Percentiles rank a stretch among this genome's conserved stretches.
Evolutionary conservation across 1,284 basidiomycete genomes (phyloP).

Genomic region (Rhodotorula sp.): DNA sequence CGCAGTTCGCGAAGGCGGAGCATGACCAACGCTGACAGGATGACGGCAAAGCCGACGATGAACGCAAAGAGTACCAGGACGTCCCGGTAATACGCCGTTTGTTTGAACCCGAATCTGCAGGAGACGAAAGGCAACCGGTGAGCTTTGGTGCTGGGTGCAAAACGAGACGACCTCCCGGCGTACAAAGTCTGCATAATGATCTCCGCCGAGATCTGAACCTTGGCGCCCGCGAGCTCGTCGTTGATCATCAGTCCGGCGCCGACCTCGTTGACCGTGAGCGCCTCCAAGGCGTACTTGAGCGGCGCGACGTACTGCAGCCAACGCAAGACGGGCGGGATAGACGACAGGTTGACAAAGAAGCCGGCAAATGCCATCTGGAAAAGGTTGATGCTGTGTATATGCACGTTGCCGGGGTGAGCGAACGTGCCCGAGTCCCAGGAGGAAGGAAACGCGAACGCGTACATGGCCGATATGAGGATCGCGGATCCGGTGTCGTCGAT

Average conservation of each 20-base stretch:
- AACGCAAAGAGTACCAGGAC: slow-evolving; percentile 81
- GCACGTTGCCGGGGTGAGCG: slow-evolving; percentile 59
- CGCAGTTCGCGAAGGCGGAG: slow-evolving; percentile 60
- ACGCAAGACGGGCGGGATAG: slow-evolving; percentile 43
- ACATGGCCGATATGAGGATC: slow-evolving; percentile 63
- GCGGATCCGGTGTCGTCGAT: slow-evolving; percentile 84
- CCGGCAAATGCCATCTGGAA: slow-evolving; percentile 47
- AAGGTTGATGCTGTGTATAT: slow-evolving; percentile 34
- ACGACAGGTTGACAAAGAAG: slow-evolving; percentile 54
- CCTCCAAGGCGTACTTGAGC: slow-evolving; percentile 73
- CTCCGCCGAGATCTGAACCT: slow-evolving; percentile 70
- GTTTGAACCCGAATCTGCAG: neutral
- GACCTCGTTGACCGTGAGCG: slow-evolving; percentile 80
- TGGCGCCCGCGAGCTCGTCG: slow-evolving; percentile 76
- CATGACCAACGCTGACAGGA: slow-evolving; percentile 71
- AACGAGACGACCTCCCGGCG: slow-evolving; percentile 71
- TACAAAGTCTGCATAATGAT: slow-evolving; percentile 84
- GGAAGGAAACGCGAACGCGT: slow-evolving; percentile 53
- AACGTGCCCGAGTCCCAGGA: slow-evolving; percentile 70
- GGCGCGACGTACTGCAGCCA: slow-evolving; percentile 71
- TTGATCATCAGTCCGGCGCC: slow-evolving; percentile 76
- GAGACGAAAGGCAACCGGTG: neutral
- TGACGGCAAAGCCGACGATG: slow-evolving; percentile 69
- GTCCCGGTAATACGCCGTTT: slow-evolving; percentile 53
- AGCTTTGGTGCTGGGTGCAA: slow-evolving; percentile 60